Percentiles rank a stretch among this genome's conserved stretches.
Evolutionary conservation across 2,329 filamentous ascomycete genomes (phyloP).

Genomic region (Aspergillus aculeatinus): DNA sequence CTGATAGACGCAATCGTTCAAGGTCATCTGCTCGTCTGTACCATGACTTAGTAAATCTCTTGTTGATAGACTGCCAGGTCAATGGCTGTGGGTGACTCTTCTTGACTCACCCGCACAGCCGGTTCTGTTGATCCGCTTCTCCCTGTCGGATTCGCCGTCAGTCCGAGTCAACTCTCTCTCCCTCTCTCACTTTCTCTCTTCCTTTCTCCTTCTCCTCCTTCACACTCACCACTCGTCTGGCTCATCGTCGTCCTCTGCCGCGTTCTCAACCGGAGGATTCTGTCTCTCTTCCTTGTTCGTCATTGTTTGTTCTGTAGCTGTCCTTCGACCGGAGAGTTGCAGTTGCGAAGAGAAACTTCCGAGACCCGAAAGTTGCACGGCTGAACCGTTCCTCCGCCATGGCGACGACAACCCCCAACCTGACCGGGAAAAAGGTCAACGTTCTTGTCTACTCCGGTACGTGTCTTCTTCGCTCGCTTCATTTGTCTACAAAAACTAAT

Average conservation of each 20-base stretch:
- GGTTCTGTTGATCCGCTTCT: conserved; percentile 96
- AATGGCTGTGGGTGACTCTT: neutral
- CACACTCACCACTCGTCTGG: conserved; percentile 81
- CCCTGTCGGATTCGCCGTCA: conserved; percentile 58
- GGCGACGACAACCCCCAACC: conserved; percentile 34
- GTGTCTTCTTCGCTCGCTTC: conserved; percentile 49
- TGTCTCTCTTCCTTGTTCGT: conserved; percentile 55
- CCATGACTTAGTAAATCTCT: conserved; percentile 1
- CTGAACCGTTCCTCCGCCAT: neutral
- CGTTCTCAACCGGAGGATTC: conserved; percentile 34
- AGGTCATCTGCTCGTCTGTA: conserved; percentile 77
- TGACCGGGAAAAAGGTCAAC: conserved; percentile 72
- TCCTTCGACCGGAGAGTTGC: neutral
- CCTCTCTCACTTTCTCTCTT: neutral
- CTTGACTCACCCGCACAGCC: conserved; percentile 73
- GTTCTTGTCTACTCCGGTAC: conserved; percentile 89
- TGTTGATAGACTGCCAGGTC: neutral
- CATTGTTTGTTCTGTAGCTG: conserved; percentile 45
- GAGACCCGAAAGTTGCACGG: neutral
- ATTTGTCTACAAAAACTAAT: conserved; percentile 27
- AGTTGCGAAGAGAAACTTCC: neutral
- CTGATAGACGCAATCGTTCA: conserved; percentile 95
- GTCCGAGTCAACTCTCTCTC: conserved; percentile 1
- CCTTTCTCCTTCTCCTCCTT: neutral
- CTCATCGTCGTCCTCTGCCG: conserved; percentile 71